These are phyloP conservation scores for Plectosphaerella sp. DNA, from an alignment of 2,329 filamentous ascomycete genomes.

Conservation along the genomic window DNA sequence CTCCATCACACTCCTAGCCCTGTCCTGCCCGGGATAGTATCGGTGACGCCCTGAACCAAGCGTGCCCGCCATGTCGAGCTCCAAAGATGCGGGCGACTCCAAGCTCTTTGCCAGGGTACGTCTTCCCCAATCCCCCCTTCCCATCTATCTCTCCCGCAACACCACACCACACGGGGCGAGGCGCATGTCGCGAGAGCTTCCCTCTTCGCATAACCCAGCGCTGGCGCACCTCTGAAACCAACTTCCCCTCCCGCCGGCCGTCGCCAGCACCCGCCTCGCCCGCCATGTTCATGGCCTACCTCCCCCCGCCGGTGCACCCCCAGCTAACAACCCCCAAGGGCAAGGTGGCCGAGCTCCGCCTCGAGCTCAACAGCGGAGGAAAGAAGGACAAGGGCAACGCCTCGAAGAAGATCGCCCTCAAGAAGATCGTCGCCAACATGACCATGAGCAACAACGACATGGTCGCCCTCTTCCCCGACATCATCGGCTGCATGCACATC, in stretches of 20 bases:
- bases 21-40: not conserved
- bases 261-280: constrained; percentile 10
- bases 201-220: not conserved
- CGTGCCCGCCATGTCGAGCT: constrained; percentile 44
- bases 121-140: constrained; percentile 10
- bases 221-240: not conserved
- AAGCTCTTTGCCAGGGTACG: constrained; percentile 97
- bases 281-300: constrained; percentile 51
- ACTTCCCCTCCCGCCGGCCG: not conserved
- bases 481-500: constrained; percentile 93
- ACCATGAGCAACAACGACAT: constrained; percentile 99
- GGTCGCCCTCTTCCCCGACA: constrained; percentile 93
- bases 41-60: not conserved
- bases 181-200: not conserved
- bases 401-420: constrained; percentile 94
- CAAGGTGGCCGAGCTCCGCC: constrained; percentile 95
- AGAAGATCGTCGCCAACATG: constrained; percentile 99
- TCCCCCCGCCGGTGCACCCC: constrained; percentile 38
- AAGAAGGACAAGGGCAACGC: constrained; percentile 98
- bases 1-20: constrained; percentile 1
- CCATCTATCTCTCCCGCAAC: not conserved
- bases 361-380: constrained; percentile 86
- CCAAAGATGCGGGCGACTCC: constrained; percentile 79
- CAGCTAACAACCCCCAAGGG: constrained; percentile 69
- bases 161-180: not conserved